These are phyloP conservation scores for Pseudoperonospora humuli DNA, from an alignment of 352 stramenopile species.

Conservation along the genomic window DNA sequence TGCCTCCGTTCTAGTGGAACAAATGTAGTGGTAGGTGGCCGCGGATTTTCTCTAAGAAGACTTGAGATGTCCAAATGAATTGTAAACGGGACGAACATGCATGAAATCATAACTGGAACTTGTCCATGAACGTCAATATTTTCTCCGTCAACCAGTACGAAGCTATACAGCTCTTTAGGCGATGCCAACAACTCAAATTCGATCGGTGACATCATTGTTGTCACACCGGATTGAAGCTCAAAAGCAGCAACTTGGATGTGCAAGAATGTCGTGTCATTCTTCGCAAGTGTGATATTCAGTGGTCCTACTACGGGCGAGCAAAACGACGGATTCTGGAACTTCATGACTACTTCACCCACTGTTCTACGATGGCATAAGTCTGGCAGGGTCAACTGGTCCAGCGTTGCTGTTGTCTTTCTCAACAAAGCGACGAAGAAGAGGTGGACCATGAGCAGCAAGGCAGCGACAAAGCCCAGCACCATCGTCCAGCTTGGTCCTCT, in stretches of 20 bases:
- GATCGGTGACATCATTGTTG: slow-evolving; percentile 39
- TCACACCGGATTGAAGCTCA: slow-evolving; percentile 39
- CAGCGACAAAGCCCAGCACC: slow-evolving; percentile 13
- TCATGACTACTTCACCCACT: slow-evolving; percentile 40
- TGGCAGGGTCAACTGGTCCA: slow-evolving; percentile 54
- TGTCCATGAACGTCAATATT: slow-evolving; percentile 40
- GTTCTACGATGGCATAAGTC: slow-evolving; percentile 59
- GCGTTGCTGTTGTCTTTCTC: slow-evolving; percentile 44
- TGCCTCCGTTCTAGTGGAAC: slow-evolving; percentile 11
- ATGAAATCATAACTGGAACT: slow-evolving; percentile 52
- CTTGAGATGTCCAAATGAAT: slow-evolving; percentile 50
- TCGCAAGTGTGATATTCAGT: slow-evolving; percentile 44
- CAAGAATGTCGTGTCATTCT: slow-evolving; percentile 46
- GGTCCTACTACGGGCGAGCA: slow-evolving; percentile 54
- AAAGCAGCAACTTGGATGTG: slow-evolving; percentile 43
- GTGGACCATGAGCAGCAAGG: slow-evolving; percentile 45
- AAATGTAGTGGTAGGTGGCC: neutral
- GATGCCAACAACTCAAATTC: slow-evolving; percentile 39
- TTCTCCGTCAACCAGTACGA: slow-evolving; percentile 37
- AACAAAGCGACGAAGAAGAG: slow-evolving; percentile 57
- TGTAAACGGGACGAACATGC: slow-evolving; percentile 66
- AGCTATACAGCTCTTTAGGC: slow-evolving; percentile 35
- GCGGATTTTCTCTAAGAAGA: slow-evolving; percentile 20
- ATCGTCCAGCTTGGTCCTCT: slow-evolving; percentile 17
- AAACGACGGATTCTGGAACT: slow-evolving; percentile 73